Conservation (phyloP, 495 filamentous ascomycete species). For the Bombardia bombarda region DNA sequence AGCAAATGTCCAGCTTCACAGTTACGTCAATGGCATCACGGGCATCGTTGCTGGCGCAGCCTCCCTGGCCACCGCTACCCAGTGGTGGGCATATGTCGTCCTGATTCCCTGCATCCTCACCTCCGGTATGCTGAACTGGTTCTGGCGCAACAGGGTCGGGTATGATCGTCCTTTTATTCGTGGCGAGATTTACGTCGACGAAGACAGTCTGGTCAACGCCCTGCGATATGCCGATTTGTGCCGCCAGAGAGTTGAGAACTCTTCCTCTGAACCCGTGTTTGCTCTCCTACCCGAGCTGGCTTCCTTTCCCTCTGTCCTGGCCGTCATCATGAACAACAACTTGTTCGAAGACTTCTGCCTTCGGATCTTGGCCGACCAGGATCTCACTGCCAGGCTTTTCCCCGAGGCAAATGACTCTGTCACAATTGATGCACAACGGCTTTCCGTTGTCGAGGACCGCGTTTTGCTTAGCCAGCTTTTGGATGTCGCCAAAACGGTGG, state of each 20-base stretch:
- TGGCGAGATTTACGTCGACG: too few relatives aligned
- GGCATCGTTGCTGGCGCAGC: constrained; percentile 41
- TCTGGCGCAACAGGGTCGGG: constrained; percentile 37
- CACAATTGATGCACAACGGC: not conserved
- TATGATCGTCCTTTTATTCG: constrained; percentile 38
- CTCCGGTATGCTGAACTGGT: constrained; percentile 34
- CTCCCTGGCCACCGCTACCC: constrained; percentile 39
- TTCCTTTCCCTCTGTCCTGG: constrained; percentile 25
- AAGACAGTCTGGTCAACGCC: too few relatives aligned
- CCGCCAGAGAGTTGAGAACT: too few relatives aligned
- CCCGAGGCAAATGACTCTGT: constrained; percentile 13
- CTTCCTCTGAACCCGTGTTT: too few relatives aligned
- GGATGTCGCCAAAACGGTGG: constrained; percentile 20
- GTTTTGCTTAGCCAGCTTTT: constrained; percentile 9
- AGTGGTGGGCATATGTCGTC: constrained; percentile 44
- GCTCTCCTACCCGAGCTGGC: constrained; percentile 9
- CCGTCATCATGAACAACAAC: constrained; percentile 27
- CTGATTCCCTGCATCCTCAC: constrained; percentile 41
- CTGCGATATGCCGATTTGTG: too few relatives aligned
- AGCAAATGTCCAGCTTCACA: constrained; percentile 32
- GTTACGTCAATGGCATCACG: constrained; percentile 31
- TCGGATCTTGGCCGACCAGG: constrained; percentile 22
- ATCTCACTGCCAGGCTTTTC: not conserved
- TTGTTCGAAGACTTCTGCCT: constrained; percentile 34
- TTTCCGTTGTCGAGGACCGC: too few relatives aligned